Percentiles rank a stretch among this genome's conserved stretches.
These are phyloP conservation scores for Agrocybe chaxingu DNA, from an alignment of 768 basidiomycete genomes.

Conservation along the genomic window DNA sequence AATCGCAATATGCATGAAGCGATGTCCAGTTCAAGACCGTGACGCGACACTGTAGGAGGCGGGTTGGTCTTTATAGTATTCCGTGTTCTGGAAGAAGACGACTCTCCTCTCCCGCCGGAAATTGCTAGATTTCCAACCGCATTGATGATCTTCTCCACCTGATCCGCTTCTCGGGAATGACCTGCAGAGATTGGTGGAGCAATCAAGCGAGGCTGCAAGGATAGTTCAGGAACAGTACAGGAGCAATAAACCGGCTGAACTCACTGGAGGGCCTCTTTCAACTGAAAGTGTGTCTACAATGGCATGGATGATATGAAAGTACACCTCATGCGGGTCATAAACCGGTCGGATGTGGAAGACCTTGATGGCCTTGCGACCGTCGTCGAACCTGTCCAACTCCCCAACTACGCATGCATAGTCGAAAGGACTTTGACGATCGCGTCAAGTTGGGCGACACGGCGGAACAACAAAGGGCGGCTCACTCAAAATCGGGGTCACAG, in stretches of 20 bases:
- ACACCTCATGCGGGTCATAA: constrained; percentile 70
- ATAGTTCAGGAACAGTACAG: background rate
- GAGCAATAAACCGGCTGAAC: constrained; percentile 14
- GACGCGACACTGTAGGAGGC: constrained; percentile 22
- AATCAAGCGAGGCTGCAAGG: too few relatives aligned
- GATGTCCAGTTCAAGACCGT: constrained; percentile 52
- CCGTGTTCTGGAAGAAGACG: too few relatives aligned
- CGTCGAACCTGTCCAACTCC: constrained; percentile 14
- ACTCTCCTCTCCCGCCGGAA: too few relatives aligned
- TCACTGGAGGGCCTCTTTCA: constrained; percentile 58
- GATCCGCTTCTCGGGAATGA: too few relatives aligned
- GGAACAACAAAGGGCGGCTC: background rate
- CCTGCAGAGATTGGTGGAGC: too few relatives aligned
- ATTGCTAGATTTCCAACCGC: too few relatives aligned
- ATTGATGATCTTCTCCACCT: too few relatives aligned
- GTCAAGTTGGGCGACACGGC: background rate
- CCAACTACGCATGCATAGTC: constrained; percentile 21
- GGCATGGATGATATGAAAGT: constrained; percentile 75
- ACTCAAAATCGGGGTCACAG: constrained; percentile 6
- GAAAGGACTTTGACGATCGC: constrained; percentile 8
- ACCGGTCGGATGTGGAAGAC: constrained; percentile 58
- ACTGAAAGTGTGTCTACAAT: constrained; percentile 63
- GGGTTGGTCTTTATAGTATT: too few relatives aligned
- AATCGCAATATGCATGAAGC: constrained; percentile 45
- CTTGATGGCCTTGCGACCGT: constrained; percentile 17